These are phyloP conservation scores for Gloeostereum incarnatum DNA, from an alignment of 768 basidiomycete species.

Conservation along the genomic window DNA sequence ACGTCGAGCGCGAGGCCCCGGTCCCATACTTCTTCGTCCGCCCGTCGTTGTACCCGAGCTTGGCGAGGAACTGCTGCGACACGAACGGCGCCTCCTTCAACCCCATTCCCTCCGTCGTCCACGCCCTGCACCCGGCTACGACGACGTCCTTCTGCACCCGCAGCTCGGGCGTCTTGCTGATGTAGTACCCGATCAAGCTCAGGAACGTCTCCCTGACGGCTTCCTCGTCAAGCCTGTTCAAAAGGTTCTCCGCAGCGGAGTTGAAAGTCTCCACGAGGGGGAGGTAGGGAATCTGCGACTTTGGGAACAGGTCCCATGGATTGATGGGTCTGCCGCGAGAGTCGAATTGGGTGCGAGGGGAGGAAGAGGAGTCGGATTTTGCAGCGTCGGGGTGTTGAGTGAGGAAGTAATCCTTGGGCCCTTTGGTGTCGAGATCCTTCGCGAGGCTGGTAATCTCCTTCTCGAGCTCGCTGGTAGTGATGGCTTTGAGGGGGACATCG, in stretches of 20 bases:
- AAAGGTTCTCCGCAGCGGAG: constrained; percentile 18
- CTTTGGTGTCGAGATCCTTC: constrained; percentile 35
- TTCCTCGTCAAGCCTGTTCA: constrained; percentile 30
- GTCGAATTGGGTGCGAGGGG: neutral
- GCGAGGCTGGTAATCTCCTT: constrained; percentile 38
- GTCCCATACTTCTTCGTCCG: constrained; percentile 8
- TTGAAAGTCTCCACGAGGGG: constrained; percentile 18
- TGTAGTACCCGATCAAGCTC: constrained; percentile 67
- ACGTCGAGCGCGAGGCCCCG: no score
- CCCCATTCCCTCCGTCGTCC: constrained; percentile 51
- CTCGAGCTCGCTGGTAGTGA: constrained; percentile 38
- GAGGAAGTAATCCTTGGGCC: constrained; percentile 22
- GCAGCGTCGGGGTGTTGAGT: constrained; percentile 1
- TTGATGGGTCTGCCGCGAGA: neutral
- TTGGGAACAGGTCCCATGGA: constrained; percentile 3
- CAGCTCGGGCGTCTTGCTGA: constrained; percentile 38
- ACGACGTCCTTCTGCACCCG: constrained; percentile 32
- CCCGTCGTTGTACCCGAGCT: constrained; percentile 24
- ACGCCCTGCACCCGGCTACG: constrained; percentile 48
- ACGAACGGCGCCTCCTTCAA: constrained; percentile 42
- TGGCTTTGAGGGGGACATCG: constrained; percentile 59
- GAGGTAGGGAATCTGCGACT: constrained; percentile 10
- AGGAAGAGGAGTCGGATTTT: neutral
- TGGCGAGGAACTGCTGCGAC: constrained; percentile 33
- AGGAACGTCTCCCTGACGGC: constrained; percentile 54